These are phyloP conservation scores for Curvularia spicifera DNA, from an alignment of 2,329 filamentous ascomycete species.

Conservation along the genomic window DNA sequence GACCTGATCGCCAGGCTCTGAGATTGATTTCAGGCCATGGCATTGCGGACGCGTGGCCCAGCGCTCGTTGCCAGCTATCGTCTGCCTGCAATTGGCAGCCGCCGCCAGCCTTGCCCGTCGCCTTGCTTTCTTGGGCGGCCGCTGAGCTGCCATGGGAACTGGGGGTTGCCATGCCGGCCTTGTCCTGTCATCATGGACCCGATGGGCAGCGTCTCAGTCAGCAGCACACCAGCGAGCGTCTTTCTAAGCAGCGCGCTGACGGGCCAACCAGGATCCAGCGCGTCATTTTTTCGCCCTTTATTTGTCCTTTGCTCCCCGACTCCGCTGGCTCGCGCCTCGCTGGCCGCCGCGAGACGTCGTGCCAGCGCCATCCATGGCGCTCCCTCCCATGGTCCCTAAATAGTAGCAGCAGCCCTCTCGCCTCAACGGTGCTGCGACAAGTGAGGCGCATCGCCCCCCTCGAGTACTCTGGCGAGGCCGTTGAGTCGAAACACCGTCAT, in stretches of 20 bases:
- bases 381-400: background rate
- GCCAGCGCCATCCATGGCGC: background rate
- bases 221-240: slow-evolving; percentile 5
- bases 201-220: slow-evolving; percentile 6
- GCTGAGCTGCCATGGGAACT: no score
- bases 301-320: slow-evolving; percentile 7
- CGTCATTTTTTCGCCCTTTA: slow-evolving; percentile 12
- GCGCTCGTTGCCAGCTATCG: background rate
- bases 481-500: background rate
- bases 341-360: slow-evolving; percentile 5
- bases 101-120: background rate
- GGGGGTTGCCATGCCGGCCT: background rate
- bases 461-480: no score
- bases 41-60: slow-evolving; percentile 13
- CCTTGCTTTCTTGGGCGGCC: background rate
- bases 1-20: slow-evolving; percentile 8
- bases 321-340: background rate
- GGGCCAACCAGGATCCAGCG: slow-evolving; percentile 2
- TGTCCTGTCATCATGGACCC: background rate
- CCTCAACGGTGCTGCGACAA: background rate
- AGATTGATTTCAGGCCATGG: slow-evolving; percentile 6
- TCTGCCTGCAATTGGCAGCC: background rate
- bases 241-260: slow-evolving; percentile 17
- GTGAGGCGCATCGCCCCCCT: background rate
- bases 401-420: background rate